phyloP scores from a whole-genome alignment of 805 yeast genomes.

The Pichia ethanolica region DNA sequence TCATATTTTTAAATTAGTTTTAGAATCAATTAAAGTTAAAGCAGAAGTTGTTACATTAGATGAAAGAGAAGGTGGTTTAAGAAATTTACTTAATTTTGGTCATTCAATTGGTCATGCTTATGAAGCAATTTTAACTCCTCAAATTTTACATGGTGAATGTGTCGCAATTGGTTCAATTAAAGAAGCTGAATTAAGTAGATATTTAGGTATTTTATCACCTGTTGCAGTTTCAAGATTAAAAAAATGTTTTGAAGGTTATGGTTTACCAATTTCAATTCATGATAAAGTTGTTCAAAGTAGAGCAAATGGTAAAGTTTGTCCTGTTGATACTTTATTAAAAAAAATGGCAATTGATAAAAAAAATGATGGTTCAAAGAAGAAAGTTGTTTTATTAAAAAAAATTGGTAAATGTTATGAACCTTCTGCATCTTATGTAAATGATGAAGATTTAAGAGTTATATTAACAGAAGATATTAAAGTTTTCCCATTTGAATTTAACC shows the following conservation, averaged over 20 bases:
- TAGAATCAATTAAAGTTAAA: slow-evolving; percentile 82
- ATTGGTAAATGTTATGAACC: slow-evolving; percentile 89
- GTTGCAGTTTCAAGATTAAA: slow-evolving; percentile 88
- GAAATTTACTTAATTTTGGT: slow-evolving; percentile 91
- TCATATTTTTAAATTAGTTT: slow-evolving; percentile 69
- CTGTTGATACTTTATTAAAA: slow-evolving; percentile 64
- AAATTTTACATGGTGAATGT: slow-evolving; percentile 96
- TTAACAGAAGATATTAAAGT: slow-evolving; percentile 77
- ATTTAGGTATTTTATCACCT: slow-evolving; percentile 80
- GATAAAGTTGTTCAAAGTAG: slow-evolving; percentile 68
- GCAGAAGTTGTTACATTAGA: slow-evolving; percentile 91
- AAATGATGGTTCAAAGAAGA: slow-evolving; percentile 87
- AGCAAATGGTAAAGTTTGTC: slow-evolving; percentile 61
- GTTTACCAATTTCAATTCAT: slow-evolving; percentile 70
- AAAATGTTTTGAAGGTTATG: slow-evolving; percentile 77
- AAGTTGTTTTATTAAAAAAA: slow-evolving; percentile 71
- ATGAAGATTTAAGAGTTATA: slow-evolving; percentile 72
- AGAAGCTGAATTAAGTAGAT: slow-evolving; percentile 94
- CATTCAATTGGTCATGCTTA: slow-evolving; percentile 97
- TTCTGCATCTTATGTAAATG: slow-evolving; percentile 77
- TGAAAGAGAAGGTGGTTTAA: slow-evolving; percentile 90
- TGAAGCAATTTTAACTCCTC: slow-evolving; percentile 95
- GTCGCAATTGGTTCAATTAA: slow-evolving; percentile 94
- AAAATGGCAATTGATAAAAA: slow-evolving; percentile 96
- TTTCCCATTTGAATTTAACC: slow-evolving; percentile 40